Conservation (phyloP, 2,329 filamentous ascomycete species). For the Coniochaeta ligniaria region DNA sequence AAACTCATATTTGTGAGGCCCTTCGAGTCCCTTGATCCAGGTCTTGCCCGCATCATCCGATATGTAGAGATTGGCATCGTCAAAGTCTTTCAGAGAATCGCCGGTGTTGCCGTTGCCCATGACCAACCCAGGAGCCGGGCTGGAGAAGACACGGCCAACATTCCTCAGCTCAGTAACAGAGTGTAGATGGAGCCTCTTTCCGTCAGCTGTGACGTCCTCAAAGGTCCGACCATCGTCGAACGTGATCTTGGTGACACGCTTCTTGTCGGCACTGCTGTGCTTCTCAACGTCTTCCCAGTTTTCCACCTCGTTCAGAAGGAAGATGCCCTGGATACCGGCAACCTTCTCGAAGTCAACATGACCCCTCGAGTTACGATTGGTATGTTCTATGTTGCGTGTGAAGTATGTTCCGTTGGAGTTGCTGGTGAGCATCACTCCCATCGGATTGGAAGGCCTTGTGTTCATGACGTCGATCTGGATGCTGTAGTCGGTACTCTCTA, state of each 20-base stretch:
- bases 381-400: constrained; percentile 83
- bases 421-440: constrained; percentile 88
- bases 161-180: constrained; percentile 83
- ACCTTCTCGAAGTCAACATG: constrained; percentile 95
- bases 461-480: constrained; percentile 94
- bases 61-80: constrained; percentile 73
- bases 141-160: constrained; percentile 82
- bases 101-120: constrained; percentile 94
- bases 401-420: constrained; percentile 98
- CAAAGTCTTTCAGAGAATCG: constrained; percentile 60
- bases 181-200: constrained; percentile 74
- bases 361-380: constrained; percentile 71
- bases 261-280: constrained; percentile 46
- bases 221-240: constrained; percentile 94
- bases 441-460: constrained; percentile 53
- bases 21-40: constrained; percentile 69
- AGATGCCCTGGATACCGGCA: constrained; percentile 82
- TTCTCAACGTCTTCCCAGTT: constrained; percentile 73
- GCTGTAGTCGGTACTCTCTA: constrained; percentile 96
- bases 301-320: constrained; percentile 80
- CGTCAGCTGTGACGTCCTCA: constrained; percentile 60
- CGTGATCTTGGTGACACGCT: constrained; percentile 74
- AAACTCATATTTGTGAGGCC: constrained; percentile 92
- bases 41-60: constrained; percentile 86
- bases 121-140: constrained; percentile 82